Evolutionary conservation across 208 protist genomes (phyloP).

Genomic region (Trypanosoma brucei): DNA sequence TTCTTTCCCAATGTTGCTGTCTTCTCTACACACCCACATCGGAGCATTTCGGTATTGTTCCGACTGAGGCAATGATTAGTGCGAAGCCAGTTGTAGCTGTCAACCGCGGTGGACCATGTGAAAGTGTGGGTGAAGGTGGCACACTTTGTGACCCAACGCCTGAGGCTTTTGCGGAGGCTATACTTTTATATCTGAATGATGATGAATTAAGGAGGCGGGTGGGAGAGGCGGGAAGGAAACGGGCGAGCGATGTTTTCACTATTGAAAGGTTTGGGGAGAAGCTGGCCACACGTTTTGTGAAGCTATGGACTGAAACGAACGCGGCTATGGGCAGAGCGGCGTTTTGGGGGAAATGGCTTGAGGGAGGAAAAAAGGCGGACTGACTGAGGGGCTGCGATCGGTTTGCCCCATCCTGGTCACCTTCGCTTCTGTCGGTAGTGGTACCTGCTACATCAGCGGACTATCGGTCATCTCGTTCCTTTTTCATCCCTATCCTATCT

Average conservation of each 20-base stretch:
- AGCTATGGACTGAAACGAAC: conserved; percentile 10
- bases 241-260: conserved; percentile 38
- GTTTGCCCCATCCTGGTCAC: too few species aligned
- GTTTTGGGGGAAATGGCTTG: neutral
- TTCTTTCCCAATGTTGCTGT: conserved; percentile 69
- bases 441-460: too few species aligned
- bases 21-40: conserved; percentile 92
- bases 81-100: conserved; percentile 88
- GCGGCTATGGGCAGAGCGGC: neutral
- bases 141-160: conserved; percentile 53
- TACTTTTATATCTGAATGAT: conserved; percentile 35
- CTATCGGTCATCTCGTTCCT: neutral
- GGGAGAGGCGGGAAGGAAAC: conserved; percentile 38
- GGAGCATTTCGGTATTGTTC: conserved; percentile 96
- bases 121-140: conserved; percentile 79
- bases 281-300: conserved; percentile 32
- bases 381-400: too few species aligned
- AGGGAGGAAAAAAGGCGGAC: neutral
- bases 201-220: conserved; percentile 23
- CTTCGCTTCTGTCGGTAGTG: too few species aligned
- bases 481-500: conserved; percentile 4
- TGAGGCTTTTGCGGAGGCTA: conserved; percentile 56
- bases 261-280: conserved; percentile 51
- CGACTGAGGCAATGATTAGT: conserved; percentile 79
- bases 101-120: conserved; percentile 89